Base-by-base conservation (phyloP, 768 basidiomycete genomes). In the Agaricus sinodeliciosus region DNA sequence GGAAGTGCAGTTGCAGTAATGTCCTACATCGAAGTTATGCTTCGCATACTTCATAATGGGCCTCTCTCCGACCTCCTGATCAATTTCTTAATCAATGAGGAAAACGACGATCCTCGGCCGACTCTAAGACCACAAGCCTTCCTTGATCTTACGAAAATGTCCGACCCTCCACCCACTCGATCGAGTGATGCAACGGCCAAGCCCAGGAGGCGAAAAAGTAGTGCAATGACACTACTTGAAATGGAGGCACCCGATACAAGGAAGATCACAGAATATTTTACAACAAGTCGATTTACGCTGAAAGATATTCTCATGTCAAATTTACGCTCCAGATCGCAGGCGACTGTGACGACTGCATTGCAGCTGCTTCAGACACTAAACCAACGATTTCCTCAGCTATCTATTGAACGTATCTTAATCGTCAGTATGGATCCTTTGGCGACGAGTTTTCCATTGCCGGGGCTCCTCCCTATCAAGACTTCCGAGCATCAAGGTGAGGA, bases 1-100 rank as follows among this genome's bases (percentile, higher is more conserved):
- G 95, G 95, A n/a, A 95, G 93, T 56, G 90, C 94, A 0, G 87
- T 96, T 1, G 94, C 95, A 9, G 94, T 98, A 50, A 84, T 97
- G 80, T 91, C 89, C 13, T 97, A 98, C 64, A 83, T 97, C 57
- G 92, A 96, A 59, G 80, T 91, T 61, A 87, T 92, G 77, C 76
- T 93, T 48, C 78, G 82, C 53, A 90, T 85, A 0, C 75, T 94
- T 4, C 76, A 80, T 34, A 74, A 80, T 19, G 85, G 84, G 0
- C 79, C 76, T 46, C 76, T 95, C 37, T 80, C 79, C 13, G 80
- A 85, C 43, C 73, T 87, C 19, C 69, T 95, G 13, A 76, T 94
- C 39, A 74, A 80, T 44, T 95, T 90, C 68, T 78, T 95, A 36
- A 77, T 89, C 59, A 92, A 80, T 65, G 90, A 94, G 62, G 89